Base-by-base conservation (phyloP, 1,139 yeast genomes). In the Yueomyces sp. region DNA sequence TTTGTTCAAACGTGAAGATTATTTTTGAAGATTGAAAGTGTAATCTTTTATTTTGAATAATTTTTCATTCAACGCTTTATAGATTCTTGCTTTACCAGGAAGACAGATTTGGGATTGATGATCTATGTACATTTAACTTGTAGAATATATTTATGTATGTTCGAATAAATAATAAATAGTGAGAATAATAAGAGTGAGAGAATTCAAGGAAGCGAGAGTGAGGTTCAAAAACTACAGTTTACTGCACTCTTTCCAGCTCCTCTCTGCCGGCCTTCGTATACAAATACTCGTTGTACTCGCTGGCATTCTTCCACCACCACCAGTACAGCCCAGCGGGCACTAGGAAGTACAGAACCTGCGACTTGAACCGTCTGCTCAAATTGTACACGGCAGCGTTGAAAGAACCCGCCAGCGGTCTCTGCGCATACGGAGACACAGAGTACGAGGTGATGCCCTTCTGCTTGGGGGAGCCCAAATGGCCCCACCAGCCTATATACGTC, bases 401-500 rank as follows among this genome's bases (percentile, higher is more conserved):
- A 55, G 81, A 78, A 53, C 95, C 96, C 66, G 82, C 81, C 64
- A 91, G 73, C 47, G 97, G 96, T 66, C 78, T 81, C 67, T 93
- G 94, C 47, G 96, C 96, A 57, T 74, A 84, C 50, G 96, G 95
- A 50, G 98, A 83, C 49, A 91, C 89, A 46, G 95, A 72, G 73
- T 91, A 93, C 44, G 79, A 74, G 48, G 87, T 79, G 55, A 84
- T 72, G 66, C 84, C 81, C 69, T 85, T 87, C 73, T 89, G 97
- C 63, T 76, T 76, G 63, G 94, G 93, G 66, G 85, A 74, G 50
- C 94, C 87, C 53, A 65, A 66, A 70, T 72, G 65, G 63, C 96
- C 96, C 97, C 97, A 87, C 96, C 96, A 87, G 60, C 97, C 97
- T 89, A 84, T 79, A 63, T 83, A 87, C 60, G 89, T 64, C 60